Evolutionary conservation across 2,329 filamentous ascomycete genomes (phyloP).

Genomic region (Pseudofabraea citricarpa): DNA sequence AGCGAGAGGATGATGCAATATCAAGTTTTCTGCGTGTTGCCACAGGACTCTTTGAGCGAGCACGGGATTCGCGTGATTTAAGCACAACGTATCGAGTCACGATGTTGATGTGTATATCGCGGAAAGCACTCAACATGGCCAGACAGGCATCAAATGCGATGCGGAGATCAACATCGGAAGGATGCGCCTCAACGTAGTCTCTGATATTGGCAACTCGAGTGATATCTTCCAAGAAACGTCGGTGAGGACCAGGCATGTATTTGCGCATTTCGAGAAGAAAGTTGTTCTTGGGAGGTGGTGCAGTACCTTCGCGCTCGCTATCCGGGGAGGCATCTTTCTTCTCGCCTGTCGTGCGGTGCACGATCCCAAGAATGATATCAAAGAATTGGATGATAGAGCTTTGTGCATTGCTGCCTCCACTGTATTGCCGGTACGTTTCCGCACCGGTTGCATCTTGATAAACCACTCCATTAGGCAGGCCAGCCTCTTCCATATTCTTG

Average conservation of each 20-base stretch:
- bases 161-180: slow-evolving; percentile 58
- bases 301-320: slow-evolving; percentile 39
- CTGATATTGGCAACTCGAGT: slow-evolving; percentile 80
- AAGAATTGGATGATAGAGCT: slow-evolving; percentile 98
- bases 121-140: slow-evolving; percentile 57
- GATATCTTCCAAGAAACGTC: slow-evolving; percentile 81
- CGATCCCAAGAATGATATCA: slow-evolving; percentile 82
- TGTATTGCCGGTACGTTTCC: slow-evolving; percentile 72
- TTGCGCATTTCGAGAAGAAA: slow-evolving; percentile 96
- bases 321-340: slow-evolving; percentile 44
- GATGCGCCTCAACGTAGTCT: slow-evolving; percentile 65
- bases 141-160: slow-evolving; percentile 90
- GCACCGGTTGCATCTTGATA: slow-evolving; percentile 76
- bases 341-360: slow-evolving; percentile 85
- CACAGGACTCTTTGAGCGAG: slow-evolving; percentile 47
- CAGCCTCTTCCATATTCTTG: slow-evolving; percentile 96
- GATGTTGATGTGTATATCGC: slow-evolving; percentile 91
- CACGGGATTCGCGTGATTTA: slow-evolving; percentile 69
- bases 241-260: slow-evolving; percentile 94
- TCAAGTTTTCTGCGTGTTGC: slow-evolving; percentile 53
- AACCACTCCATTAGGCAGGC: slow-evolving; percentile 78
- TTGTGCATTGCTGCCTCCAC: slow-evolving; percentile 93
- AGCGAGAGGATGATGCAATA: slow-evolving; percentile 51
- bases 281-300: slow-evolving; percentile 62
- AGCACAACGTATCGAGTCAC: slow-evolving; percentile 94